A percentile compares a stretch with the other conserved stretches of the same genome.
Conservation (phyloP, 768 basidiomycete genomes). For the Tulasnella sp. region DNA sequence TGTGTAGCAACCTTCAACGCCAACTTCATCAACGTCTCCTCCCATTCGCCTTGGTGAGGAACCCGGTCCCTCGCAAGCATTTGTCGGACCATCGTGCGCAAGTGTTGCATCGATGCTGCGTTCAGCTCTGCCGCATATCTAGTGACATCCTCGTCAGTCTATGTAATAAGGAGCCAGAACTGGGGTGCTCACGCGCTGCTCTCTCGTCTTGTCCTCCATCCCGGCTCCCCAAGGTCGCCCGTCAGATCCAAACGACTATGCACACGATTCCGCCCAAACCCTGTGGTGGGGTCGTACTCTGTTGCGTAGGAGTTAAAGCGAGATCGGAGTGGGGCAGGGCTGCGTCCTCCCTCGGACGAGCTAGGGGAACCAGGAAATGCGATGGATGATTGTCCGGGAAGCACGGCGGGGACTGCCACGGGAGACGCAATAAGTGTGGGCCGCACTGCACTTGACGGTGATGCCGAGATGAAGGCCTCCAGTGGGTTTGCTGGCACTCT, state of each 20-base stretch:
- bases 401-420: constrained; percentile 43
- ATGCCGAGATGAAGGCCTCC: constrained; percentile 17
- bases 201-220: constrained; percentile 83
- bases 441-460: constrained; percentile 31
- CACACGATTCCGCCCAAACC: constrained; percentile 80
- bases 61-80: constrained; percentile 80
- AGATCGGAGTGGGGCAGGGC: constrained; percentile 56
- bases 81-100: constrained; percentile 87
- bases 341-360: constrained; percentile 66
- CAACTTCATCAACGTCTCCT: constrained; percentile 72
- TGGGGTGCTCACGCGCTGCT: constrained; percentile 71
- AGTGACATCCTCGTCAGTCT: constrained; percentile 18
- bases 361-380: constrained; percentile 64
- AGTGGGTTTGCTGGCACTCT: constrained; percentile 42
- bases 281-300: constrained; percentile 65
- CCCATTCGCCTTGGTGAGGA: constrained; percentile 83
- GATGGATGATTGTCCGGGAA: constrained; percentile 57
- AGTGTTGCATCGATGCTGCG: constrained; percentile 79
- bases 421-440: background rate
- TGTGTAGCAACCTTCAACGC: constrained; percentile 83
- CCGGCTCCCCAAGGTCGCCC: constrained; percentile 52
- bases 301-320: constrained; percentile 63
- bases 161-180: background rate
- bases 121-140: constrained; percentile 85
- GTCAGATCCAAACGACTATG: constrained; percentile 66